These are phyloP conservation scores for Trebouxia sp. DNA, from an alignment of 139 green algal species.

Conservation along the genomic window DNA sequence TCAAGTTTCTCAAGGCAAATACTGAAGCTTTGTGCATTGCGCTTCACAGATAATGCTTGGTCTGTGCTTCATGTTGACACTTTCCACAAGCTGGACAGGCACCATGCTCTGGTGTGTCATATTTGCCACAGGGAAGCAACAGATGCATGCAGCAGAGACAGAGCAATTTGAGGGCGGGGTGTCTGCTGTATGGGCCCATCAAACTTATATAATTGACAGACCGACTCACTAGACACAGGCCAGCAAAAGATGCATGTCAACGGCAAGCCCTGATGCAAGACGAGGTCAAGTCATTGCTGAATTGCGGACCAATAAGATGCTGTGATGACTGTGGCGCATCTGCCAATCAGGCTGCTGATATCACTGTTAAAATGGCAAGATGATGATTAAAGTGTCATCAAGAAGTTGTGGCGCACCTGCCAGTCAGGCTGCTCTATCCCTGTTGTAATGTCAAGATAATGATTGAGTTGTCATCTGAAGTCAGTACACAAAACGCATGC, in stretches of 20 bases:
- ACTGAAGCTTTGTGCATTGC: neutral
- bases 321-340: neutral
- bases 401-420: neutral
- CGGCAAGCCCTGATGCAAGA: too few species aligned
- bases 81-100: neutral
- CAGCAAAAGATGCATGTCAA: too few species aligned
- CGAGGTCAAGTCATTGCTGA: too few species aligned
- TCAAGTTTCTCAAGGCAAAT: neutral
- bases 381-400: neutral
- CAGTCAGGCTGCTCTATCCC: neutral
- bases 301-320: too few species aligned
- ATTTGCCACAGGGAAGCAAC: too few species aligned
- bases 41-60: neutral
- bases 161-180: too few species aligned
- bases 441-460: neutral
- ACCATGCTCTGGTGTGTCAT: neutral
- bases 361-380: neutral
- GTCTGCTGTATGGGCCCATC: too few species aligned
- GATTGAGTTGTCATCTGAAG: too few species aligned
- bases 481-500: too few species aligned
- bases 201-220: too few species aligned
- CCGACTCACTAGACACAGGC: too few species aligned
- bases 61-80: neutral
- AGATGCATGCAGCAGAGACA: too few species aligned
- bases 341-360: neutral